Evolutionary conservation across 495 filamentous ascomycete genomes (phyloP).

Genomic region (Tricharina praecox): DNA sequence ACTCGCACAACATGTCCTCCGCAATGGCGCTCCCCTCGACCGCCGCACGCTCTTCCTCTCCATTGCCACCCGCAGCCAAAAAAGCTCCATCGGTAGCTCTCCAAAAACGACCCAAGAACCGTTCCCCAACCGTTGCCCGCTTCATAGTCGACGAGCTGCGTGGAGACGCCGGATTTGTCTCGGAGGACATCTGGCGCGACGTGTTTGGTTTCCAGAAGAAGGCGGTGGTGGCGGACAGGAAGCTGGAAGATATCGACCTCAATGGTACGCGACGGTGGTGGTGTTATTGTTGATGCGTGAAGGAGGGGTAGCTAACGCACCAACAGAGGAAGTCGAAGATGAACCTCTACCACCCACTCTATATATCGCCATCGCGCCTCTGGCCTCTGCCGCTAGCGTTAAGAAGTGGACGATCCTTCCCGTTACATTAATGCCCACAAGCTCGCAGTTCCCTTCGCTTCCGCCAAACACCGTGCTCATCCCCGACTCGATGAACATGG

Average conservation of each 20-base stretch:
- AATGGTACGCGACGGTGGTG: slow-evolving; percentile 7
- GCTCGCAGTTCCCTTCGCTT: slow-evolving; percentile 36
- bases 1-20: too few relatives aligned
- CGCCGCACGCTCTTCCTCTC: too few relatives aligned
- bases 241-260: slow-evolving; percentile 8
- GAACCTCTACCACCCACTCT: slow-evolving; percentile 23
- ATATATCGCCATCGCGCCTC: slow-evolving; percentile 57
- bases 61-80: neutral
- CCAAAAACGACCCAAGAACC: slow-evolving; percentile 35
- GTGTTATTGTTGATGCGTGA: too few relatives aligned
- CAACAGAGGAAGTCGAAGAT: slow-evolving; percentile 22
- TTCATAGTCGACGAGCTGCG: slow-evolving; percentile 73
- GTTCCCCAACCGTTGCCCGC: slow-evolving; percentile 40
- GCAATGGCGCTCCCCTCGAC: neutral
- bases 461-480: slow-evolving; percentile 64
- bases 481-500: slow-evolving; percentile 57
- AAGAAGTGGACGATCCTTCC: slow-evolving; percentile 68
- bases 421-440: slow-evolving; percentile 34
- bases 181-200: slow-evolving; percentile 67
- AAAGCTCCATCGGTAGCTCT: neutral
- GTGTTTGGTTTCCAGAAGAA: slow-evolving; percentile 48
- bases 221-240: slow-evolving; percentile 7
- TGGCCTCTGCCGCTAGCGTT: slow-evolving; percentile 40
- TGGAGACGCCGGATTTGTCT: slow-evolving; percentile 74
- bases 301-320: too few relatives aligned